Percentiles rank a stretch among this genome's conserved stretches.
Conservation (phyloP, 1,139 yeast species). For the Nakaseomyces kungkrabaensis region DNA sequence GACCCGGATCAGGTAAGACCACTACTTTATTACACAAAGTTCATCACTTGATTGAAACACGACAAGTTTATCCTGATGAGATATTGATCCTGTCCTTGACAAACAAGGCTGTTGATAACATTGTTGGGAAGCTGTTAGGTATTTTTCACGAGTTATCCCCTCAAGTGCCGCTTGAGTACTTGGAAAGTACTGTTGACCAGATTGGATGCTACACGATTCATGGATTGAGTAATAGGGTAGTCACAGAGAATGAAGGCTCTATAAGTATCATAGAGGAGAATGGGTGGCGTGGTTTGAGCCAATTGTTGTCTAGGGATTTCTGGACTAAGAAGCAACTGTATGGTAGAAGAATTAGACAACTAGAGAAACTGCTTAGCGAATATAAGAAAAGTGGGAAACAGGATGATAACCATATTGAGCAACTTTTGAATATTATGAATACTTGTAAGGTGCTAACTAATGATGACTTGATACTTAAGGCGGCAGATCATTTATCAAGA, state of each 20-base stretch:
- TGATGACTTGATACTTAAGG: conserved; percentile 33
- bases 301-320: conserved; percentile 20
- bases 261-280: conserved; percentile 40
- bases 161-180: conserved; percentile 7
- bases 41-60: conserved; percentile 36
- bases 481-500: conserved; percentile 16
- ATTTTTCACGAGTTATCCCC: conserved; percentile 29
- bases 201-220: conserved; percentile 53
- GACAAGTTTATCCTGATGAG: conserved; percentile 39
- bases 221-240: conserved; percentile 43
- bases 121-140: conserved; percentile 33
- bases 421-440: conserved; percentile 27
- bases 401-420: conserved; percentile 10
- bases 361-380: conserved; percentile 32
- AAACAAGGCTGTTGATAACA: conserved; percentile 53
- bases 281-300: conserved; percentile 39
- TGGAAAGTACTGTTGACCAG: conserved; percentile 25
- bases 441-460: conserved; percentile 34
- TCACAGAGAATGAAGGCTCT: conserved; percentile 35
- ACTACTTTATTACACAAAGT: conserved; percentile 48
- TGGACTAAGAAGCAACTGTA: conserved; percentile 10
- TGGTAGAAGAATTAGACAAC: conserved; percentile 25
- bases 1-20: conserved; percentile 76
- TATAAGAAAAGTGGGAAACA: conserved; percentile 22
- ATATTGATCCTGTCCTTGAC: conserved; percentile 61